These are phyloP conservation scores for Candida neerlandica DNA, from an alignment of 1,139 yeast species.

Conservation along the genomic window DNA sequence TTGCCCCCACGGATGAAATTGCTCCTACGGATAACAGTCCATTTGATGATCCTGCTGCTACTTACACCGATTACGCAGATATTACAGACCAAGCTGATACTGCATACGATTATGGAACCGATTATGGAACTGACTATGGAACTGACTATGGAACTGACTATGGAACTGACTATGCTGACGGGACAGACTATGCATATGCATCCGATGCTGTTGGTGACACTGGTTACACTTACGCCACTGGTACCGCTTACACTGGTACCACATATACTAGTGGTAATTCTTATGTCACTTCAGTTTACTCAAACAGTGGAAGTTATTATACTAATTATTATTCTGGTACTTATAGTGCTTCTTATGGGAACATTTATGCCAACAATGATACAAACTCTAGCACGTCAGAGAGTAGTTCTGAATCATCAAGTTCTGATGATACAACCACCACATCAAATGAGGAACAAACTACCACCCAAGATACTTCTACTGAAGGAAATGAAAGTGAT, in stretches of 20 bases:
- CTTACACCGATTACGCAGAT: constrained; percentile 1
- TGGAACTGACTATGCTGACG: background rate
- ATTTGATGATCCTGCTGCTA: background rate
- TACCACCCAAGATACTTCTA: background rate
- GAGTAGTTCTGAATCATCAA: constrained; percentile 15
- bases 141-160: too few relatives aligned
- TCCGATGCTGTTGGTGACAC: too few relatives aligned
- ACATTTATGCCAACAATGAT: background rate
- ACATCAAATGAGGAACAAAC: background rate
- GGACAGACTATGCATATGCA: too few relatives aligned
- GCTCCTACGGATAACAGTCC: too few relatives aligned
- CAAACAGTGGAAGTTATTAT: background rate
- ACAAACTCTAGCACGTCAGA: constrained; percentile 6
- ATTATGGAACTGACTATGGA: constrained; percentile 2
- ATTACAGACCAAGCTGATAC: constrained; percentile 7
- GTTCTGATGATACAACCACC: constrained; percentile 11
- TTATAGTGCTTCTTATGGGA: background rate
- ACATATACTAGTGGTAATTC: too few relatives aligned
- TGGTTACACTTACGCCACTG: too few relatives aligned
- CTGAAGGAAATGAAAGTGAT: constrained; percentile 11
- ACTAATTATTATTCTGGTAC: background rate
- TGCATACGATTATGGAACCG: constrained; percentile 14
- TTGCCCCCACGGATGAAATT: too few relatives aligned
- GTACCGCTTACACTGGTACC: too few relatives aligned
- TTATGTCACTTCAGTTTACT: too few relatives aligned